These are phyloP conservation scores for Pichia sporocuriosa DNA, from an alignment of 805 yeast species.

Conservation along the genomic window DNA sequence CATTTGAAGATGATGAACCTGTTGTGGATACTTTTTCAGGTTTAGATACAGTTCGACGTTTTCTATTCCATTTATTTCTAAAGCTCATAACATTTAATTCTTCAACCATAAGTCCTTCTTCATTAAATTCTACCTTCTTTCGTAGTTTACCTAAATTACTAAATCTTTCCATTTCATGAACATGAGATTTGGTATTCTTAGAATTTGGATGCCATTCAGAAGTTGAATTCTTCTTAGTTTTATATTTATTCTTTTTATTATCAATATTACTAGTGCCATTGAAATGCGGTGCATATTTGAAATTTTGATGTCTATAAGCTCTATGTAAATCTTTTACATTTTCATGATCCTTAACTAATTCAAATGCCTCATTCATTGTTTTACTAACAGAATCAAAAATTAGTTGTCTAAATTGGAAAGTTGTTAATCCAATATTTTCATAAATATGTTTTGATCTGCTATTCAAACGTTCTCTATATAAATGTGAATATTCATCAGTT, in stretches of 20 bases:
- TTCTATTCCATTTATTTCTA: conserved; percentile 9
- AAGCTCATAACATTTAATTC: conserved; percentile 25
- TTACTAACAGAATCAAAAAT: conserved; percentile 4
- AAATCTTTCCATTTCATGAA: conserved; percentile 14
- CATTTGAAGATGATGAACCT: too few species aligned
- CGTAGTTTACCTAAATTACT: conserved; percentile 25
- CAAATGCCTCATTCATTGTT: conserved; percentile 5
- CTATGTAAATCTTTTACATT: neutral
- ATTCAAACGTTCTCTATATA: conserved; percentile 5
- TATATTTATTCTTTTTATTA: conserved; percentile 4
- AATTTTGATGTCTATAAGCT: conserved; percentile 2
- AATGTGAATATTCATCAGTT: conserved; percentile 4
- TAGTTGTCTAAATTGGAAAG: conserved; percentile 7
- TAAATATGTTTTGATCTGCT: conserved; percentile 1
- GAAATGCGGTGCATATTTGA: conserved; percentile 9
- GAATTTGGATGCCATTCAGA: neutral
- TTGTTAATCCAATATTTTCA: conserved; percentile 9
- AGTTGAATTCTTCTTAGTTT: neutral
- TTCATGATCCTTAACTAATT: conserved; percentile 3
- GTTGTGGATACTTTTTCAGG: too few species aligned
- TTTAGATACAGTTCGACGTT: conserved; percentile 9
- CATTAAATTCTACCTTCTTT: conserved; percentile 22
- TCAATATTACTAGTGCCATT: neutral
- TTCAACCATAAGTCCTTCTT: conserved; percentile 20
- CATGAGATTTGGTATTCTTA: neutral